Percentiles rank a stretch among this genome's conserved stretches.
These are phyloP conservation scores for Brassica incana DNA, from an alignment of 345 rosid species.

Conservation along the genomic window DNA sequence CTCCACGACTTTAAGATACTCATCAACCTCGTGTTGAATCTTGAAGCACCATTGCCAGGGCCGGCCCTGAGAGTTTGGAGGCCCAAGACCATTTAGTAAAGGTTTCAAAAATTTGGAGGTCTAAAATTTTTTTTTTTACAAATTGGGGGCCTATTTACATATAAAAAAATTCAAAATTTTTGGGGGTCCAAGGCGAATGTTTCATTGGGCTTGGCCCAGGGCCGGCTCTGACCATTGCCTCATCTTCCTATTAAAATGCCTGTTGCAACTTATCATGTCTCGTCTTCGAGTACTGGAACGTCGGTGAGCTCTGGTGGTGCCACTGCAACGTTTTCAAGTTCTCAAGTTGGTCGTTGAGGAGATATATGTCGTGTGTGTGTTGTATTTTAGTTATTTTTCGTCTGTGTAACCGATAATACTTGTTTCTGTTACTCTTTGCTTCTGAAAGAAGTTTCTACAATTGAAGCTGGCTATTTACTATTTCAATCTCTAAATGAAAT, in stretches of 20 bases:
- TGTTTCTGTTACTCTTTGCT: neutral
- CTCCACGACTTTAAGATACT: slow-evolving; percentile 78
- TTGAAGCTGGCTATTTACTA: neutral
- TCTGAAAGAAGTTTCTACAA: neutral
- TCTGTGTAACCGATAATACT: neutral
- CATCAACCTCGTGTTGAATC: slow-evolving; percentile 73
- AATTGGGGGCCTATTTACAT: too few species aligned
- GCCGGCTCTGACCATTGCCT: slow-evolving; percentile 46
- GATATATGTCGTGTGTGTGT: neutral
- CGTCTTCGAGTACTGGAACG: slow-evolving; percentile 34
- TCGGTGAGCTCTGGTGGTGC: slow-evolving; percentile 40
- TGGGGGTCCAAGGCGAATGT: too few species aligned
- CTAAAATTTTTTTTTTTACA: too few species aligned
- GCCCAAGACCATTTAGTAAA: too few species aligned
- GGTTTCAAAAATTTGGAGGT: too few species aligned
- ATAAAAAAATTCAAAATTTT: too few species aligned
- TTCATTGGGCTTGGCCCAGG: too few species aligned
- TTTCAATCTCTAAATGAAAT: neutral
- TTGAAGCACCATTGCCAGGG: slow-evolving; percentile 46
- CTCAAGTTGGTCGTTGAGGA: slow-evolving; percentile 42
- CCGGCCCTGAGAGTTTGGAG: too few species aligned
- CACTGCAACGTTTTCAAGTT: slow-evolving; percentile 34
- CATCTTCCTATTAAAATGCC: slow-evolving; percentile 50
- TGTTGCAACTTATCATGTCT: slow-evolving; percentile 38
- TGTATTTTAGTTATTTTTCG: neutral